Base-by-base conservation (phyloP, 345 rosid genomes). In the Gossypium mustelinum region DNA sequence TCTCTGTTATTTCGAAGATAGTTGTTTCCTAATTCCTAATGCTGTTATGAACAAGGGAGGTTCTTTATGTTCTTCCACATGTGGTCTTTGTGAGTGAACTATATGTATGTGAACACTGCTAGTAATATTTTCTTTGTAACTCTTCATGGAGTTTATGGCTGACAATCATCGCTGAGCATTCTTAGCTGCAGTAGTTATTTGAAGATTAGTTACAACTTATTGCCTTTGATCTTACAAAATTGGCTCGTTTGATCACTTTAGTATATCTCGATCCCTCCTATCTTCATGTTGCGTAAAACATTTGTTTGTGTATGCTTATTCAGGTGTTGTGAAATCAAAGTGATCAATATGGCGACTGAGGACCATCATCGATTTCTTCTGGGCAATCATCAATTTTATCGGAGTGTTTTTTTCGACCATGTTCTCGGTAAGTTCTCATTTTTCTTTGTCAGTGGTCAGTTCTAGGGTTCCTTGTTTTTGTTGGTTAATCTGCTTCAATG, bases 321-420 rank as follows among this genome's bases (percentile, higher is more conserved):
- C 16, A 50, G 73, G 73, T 69, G 73, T 69, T 69, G 60, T 69
- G 45, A 69, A 69, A 29, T 68, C 73, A 16, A 57, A 2, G 69
- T 22, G 62, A 11, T 67, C 70, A 60, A 20, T 90, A 68, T 90
- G 93, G 96, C 83, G 93, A 61, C 79, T 90, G 57, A 87, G 77
- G 68, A 89, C 93, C 14, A 68, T 89, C 77, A 85, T 86, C 3
- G 92, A 89, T 82, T 85, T 90, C 71, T 86, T 90, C 78, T 89
- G 96, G 92, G 92, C 87, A 10, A 84, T 89, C 54, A 62, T 89
- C 17, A 87, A 85, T 79, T 78, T 87, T 76, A 87, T 90, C 43
- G 80, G 84, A 45, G 85, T 86, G 67, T 90, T 89, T 81, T 89
- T 90, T 45, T 43, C 88, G 29, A 89, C 93, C 8, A 79, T 89